Conservation (phyloP, 768 basidiomycete species). For the Phaeolepiota aurea region DNA sequence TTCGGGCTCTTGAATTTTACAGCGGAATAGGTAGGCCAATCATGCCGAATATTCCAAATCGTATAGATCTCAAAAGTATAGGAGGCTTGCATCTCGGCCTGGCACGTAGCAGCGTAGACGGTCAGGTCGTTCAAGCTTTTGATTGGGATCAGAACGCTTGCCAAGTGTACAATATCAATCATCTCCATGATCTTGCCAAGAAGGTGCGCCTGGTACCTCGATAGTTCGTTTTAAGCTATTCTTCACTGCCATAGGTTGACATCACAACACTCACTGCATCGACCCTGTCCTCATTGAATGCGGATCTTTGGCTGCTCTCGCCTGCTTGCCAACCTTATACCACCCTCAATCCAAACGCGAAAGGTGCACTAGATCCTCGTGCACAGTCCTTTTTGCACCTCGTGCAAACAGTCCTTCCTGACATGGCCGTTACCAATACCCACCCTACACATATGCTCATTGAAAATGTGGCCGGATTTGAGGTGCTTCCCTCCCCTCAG, state of each 20-base stretch:
- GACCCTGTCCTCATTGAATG: slow-evolving; percentile 35
- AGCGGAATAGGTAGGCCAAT: slow-evolving; percentile 61
- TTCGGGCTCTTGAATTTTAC: slow-evolving; percentile 59
- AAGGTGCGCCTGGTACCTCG: slow-evolving; percentile 31
- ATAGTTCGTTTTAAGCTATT: neutral
- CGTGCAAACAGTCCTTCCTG: slow-evolving; percentile 52
- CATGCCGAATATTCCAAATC: no score
- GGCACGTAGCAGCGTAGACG: slow-evolving; percentile 36
- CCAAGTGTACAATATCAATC: slow-evolving; percentile 59
- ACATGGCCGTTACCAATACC: slow-evolving; percentile 30
- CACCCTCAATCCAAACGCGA: slow-evolving; percentile 63
- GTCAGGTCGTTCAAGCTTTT: slow-evolving; percentile 54
- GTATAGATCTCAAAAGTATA: slow-evolving; percentile 18
- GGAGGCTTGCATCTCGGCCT: slow-evolving; percentile 72
- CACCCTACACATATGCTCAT: slow-evolving; percentile 58
- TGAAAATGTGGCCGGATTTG: slow-evolving; percentile 81
- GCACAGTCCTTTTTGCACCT: slow-evolving; percentile 72
- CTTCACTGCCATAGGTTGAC: slow-evolving; percentile 35
- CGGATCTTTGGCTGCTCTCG: slow-evolving; percentile 70
- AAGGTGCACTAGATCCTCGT: slow-evolving; percentile 64
- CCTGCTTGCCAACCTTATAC: slow-evolving; percentile 85
- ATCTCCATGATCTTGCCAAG: slow-evolving; percentile 31
- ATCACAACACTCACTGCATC: slow-evolving; percentile 48
- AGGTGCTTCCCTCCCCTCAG: slow-evolving; percentile 37
- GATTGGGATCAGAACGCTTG: slow-evolving; percentile 79